Base-by-base conservation (phyloP, 768 basidiomycete genomes). In the Lentinula raphanica region DNA sequence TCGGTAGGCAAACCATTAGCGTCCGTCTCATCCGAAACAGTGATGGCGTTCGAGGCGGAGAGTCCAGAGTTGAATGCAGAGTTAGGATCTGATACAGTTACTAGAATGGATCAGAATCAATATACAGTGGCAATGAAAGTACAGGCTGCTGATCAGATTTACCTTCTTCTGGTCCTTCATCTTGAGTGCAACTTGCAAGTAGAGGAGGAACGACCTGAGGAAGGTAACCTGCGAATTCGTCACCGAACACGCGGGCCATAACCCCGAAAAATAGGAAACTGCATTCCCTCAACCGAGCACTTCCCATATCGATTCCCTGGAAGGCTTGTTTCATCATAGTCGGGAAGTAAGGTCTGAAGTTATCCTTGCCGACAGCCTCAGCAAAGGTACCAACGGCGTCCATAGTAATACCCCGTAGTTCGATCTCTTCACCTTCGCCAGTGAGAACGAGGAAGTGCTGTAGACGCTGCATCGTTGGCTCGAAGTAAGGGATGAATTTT, bases 371-470 rank as follows among this genome's bases (percentile, higher is more conserved):
- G 59, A 98, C 92, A 7, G 96, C 94, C 74, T 98, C 96, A 13
- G 97, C 92, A 65, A 99, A 93, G 0, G 97, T 98, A 54, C 97
- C 97, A 59, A 98, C 87, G n/a, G 97, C 93, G 73, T 98, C 97
- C 86, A 97, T 97, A 11, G 96, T 89, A 67, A 98, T 95, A 36
- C 97, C 96, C 58, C 96, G 92, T 38, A 99, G 83, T 65, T 98
- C 95, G 44, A 81, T 85, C 74, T 97, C 93, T 69, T 97, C 96
- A 46, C 92, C 94, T 64, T 95, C 91, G 28, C 83, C 88, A 21
- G 81, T 84, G 28, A 98, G 84, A 32, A 83, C 75, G 51, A 98
- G 83, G 85, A 96, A 97, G 67, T 90, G 88, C 61, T 91, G 84
- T 63, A 99, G 83, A 59, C 86, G 87, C 63, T 81, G 77, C 86